Percentiles rank a stretch among this genome's conserved stretches.
Conservation (phyloP, 148 eudicot species). For the Pharnaceum exiguum region DNA sequence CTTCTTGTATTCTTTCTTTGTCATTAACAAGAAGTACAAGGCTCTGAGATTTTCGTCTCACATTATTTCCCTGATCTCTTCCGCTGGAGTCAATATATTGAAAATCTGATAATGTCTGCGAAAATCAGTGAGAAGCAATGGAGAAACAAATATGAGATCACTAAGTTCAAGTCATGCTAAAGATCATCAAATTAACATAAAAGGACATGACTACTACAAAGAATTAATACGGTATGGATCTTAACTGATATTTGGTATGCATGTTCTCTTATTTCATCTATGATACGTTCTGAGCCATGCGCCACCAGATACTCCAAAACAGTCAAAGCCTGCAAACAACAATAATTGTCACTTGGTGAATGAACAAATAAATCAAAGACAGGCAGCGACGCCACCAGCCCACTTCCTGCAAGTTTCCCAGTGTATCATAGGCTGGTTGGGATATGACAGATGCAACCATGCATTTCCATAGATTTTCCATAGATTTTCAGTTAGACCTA, state of each 20-base stretch:
- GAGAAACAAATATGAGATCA: background rate
- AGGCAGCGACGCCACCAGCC: background rate
- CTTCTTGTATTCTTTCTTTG: constrained; percentile 93
- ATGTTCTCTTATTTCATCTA: constrained; percentile 94
- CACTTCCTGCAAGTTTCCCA: too few relatives aligned
- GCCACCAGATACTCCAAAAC: constrained; percentile 94
- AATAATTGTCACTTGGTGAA: background rate
- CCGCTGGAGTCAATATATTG: constrained; percentile 93
- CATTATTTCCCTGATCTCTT: constrained; percentile 93
- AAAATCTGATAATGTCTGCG: constrained; percentile 83
- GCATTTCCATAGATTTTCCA: too few relatives aligned
- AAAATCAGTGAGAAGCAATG: constrained; percentile 14
- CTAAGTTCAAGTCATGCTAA: background rate
- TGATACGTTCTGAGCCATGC: constrained; percentile 90
- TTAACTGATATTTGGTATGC: constrained; percentile 83
- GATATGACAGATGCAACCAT: too few relatives aligned
- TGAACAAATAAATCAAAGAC: background rate
- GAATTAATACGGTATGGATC: constrained; percentile 3
- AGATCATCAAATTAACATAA: background rate
- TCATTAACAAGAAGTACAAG: constrained; percentile 87
- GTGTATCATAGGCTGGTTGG: too few relatives aligned
- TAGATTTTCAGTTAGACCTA: too few relatives aligned
- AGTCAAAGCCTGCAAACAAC: constrained; percentile 64
- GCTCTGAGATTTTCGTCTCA: constrained; percentile 90
- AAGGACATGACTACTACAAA: constrained; percentile 9